Conservation (phyloP, 2,329 filamentous ascomycete species). For the Scleromitrula shiraiana region DNA sequence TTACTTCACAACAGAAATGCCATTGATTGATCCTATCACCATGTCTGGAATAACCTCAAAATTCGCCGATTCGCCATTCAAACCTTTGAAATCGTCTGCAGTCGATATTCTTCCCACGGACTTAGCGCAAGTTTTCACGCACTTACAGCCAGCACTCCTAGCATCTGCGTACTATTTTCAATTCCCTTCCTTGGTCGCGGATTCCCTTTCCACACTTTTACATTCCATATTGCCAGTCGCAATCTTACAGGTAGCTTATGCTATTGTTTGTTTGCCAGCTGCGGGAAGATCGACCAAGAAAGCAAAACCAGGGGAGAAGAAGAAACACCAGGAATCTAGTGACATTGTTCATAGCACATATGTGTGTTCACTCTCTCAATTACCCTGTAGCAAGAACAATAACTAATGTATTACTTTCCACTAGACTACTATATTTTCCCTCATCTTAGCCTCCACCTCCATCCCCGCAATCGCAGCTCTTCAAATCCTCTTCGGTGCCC, state of each 20-base stretch:
- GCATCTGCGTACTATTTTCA: constrained; percentile 54
- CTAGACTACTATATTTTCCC: constrained; percentile 49
- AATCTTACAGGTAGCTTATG: constrained; percentile 56
- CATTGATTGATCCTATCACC: constrained; percentile 27
- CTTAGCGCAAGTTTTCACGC: constrained; percentile 46
- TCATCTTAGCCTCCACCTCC: constrained; percentile 42
- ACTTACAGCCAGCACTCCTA: constrained; percentile 61
- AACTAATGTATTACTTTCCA: not conserved
- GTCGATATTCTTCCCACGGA: constrained; percentile 27
- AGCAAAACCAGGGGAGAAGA: constrained; percentile 45
- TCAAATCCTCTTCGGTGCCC: constrained; percentile 82
- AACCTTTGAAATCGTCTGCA: constrained; percentile 18
- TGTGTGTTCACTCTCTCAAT: constrained; percentile 9
- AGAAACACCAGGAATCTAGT: constrained; percentile 34
- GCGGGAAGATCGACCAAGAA: constrained; percentile 46
- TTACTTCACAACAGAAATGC: constrained; percentile 17
- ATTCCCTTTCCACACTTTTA: constrained; percentile 59
- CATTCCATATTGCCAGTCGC: constrained; percentile 54
- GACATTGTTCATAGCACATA: constrained; percentile 10
- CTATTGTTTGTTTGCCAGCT: constrained; percentile 54
- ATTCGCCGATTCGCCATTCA: not conserved
- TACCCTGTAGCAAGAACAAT: not conserved
- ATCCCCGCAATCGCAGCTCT: constrained; percentile 47
- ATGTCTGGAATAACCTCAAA: constrained; percentile 21
- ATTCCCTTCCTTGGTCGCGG: constrained; percentile 59